phyloP scores from a whole-genome alignment of 371 early-diverging fungal species.

The Mucor racemosus region DNA sequence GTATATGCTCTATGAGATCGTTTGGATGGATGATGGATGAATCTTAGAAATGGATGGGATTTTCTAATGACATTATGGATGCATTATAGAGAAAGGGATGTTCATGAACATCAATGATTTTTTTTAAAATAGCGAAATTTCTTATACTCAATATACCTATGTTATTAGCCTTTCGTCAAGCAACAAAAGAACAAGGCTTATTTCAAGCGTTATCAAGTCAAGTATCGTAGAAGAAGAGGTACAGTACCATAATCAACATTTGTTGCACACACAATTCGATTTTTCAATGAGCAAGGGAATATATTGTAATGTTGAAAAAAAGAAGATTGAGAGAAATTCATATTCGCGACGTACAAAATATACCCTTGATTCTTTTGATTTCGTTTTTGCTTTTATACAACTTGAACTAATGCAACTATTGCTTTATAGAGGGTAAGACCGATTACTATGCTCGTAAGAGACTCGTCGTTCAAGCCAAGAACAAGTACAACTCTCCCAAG shows the following conservation, averaged over 20 bases:
- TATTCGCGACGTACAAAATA: too few relatives aligned
- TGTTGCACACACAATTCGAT: too few relatives aligned
- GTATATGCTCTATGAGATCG: not conserved
- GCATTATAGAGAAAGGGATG: not conserved
- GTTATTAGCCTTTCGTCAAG: constrained; percentile 49
- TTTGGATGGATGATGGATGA: constrained; percentile 18
- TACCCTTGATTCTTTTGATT: not conserved
- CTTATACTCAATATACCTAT: not conserved
- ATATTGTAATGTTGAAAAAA: too few relatives aligned
- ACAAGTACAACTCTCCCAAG: constrained; percentile 99
- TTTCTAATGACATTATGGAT: not conserved
- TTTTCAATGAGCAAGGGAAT: too few relatives aligned
- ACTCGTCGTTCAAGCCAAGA: constrained; percentile 98
- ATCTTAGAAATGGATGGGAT: constrained; percentile 13
- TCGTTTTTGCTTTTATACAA: not conserved
- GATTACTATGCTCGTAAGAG: constrained; percentile 99
- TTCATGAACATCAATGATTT: not conserved
- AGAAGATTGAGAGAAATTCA: too few relatives aligned
- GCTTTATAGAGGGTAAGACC: constrained; percentile 95
- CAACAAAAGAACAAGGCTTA: constrained; percentile 78
- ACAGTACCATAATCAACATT: constrained; percentile 33
- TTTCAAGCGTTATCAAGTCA: constrained; percentile 99
- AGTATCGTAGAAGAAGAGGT: constrained; percentile 98
- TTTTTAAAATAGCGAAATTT: constrained; percentile 18
- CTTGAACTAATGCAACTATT: not conserved